Conservation (phyloP, 495 filamentous ascomycete genomes). For the Emericellopsis terricola region DNA sequence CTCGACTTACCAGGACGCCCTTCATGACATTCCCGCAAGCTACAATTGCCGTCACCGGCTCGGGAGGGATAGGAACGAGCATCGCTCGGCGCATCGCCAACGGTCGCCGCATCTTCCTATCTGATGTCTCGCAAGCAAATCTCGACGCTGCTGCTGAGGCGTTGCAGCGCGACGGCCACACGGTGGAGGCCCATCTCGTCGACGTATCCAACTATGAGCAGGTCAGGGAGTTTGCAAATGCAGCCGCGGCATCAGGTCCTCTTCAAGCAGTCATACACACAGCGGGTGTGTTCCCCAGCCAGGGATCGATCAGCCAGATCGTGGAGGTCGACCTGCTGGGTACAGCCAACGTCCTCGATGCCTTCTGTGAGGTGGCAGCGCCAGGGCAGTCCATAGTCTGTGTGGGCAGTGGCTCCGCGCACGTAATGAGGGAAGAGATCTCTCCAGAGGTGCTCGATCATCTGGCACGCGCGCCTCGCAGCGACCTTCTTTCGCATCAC, state of each 20-base stretch:
- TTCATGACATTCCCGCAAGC: no score
- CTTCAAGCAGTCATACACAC: slow-evolving; percentile 67
- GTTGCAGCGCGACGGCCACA: slow-evolving; percentile 6
- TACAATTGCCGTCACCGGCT: slow-evolving; percentile 8
- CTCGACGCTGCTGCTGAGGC: slow-evolving; percentile 5
- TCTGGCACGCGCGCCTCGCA: slow-evolving; percentile 4
- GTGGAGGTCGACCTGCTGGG: slow-evolving; percentile 9
- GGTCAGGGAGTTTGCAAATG: slow-evolving; percentile 13
- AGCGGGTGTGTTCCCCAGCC: slow-evolving; percentile 8
- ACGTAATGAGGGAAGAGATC: neutral
- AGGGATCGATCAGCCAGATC: slow-evolving; percentile 7
- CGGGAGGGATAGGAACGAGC: slow-evolving; percentile 9
- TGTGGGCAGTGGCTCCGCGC: slow-evolving; percentile 8
- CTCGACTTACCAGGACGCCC: no score
- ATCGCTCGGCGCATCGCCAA: slow-evolving; percentile 6
- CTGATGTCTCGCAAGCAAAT: slow-evolving; percentile 6
- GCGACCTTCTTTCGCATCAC: slow-evolving; percentile 4
- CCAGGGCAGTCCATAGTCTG: slow-evolving; percentile 5
- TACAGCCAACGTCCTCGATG: slow-evolving; percentile 10
- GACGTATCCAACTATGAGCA: slow-evolving; percentile 7
- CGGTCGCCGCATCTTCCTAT: slow-evolving; percentile 5
- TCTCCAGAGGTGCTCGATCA: slow-evolving; percentile 4
- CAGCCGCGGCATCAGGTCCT: slow-evolving; percentile 44
- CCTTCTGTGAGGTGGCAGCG: slow-evolving; percentile 5
- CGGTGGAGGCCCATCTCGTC: slow-evolving; percentile 6